phyloP scores from a whole-genome alignment of 2,329 filamentous ascomycete genomes.

The Epichloe sylvatica region DNA sequence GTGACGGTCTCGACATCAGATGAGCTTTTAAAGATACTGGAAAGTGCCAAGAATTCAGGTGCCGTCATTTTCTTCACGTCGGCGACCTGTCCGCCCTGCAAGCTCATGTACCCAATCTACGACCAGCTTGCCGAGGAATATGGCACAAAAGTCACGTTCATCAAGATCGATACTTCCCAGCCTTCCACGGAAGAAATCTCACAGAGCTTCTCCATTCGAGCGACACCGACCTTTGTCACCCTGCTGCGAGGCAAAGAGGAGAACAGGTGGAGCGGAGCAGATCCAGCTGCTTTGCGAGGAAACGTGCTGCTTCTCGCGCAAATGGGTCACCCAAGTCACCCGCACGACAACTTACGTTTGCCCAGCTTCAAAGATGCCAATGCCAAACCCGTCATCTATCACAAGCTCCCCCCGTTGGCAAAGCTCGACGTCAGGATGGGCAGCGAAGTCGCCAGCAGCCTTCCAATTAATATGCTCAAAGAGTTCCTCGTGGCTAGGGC shows the following conservation, averaged over 20 bases:
- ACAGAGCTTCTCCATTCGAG: conserved; percentile 51
- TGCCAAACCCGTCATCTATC: conserved; percentile 55
- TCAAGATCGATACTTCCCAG: conserved; percentile 68
- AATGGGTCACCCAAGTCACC: conserved; percentile 62
- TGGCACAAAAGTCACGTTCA: conserved; percentile 51
- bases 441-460: conserved; percentile 34
- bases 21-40: conserved; percentile 23
- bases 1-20: conserved; percentile 39
- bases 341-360: conserved; percentile 56
- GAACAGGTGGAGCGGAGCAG: conserved; percentile 69
- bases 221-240: conserved; percentile 81
- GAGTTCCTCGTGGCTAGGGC: conserved; percentile 55
- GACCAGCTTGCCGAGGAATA: conserved; percentile 65
- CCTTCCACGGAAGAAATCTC: conserved; percentile 50
- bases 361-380: conserved; percentile 54
- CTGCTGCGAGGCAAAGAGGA: conserved; percentile 64
- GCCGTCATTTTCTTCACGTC: conserved; percentile 89
- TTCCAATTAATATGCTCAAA: conserved; percentile 49
- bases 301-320: conserved; percentile 63
- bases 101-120: conserved; percentile 66
- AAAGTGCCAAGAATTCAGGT: conserved; percentile 50
- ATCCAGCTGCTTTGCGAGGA: conserved; percentile 49
- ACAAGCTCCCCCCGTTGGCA: conserved; percentile 61
- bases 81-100: conserved; percentile 73
- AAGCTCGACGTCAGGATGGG: conserved; percentile 76